phyloP scores from a whole-genome alignment of 805 yeast species.

The Isabelozyma heimii region DNA sequence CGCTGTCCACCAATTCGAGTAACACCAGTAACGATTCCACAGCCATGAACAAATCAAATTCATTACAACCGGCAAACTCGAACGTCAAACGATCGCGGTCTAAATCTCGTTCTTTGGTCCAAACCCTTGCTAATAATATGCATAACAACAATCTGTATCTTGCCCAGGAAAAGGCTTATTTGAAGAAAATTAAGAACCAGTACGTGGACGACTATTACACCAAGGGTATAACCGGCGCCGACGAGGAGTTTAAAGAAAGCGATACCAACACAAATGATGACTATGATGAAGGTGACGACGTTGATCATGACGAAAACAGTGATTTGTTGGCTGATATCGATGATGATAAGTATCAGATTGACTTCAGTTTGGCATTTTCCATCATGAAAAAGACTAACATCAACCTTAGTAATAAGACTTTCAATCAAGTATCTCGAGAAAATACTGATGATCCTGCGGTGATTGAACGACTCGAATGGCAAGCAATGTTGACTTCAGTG shows the following conservation, averaged over 20 bases:
- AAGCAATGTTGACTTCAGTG: constrained; percentile 84
- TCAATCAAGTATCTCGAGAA: constrained; percentile 36
- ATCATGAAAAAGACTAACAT: constrained; percentile 29
- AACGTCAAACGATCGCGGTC: constrained; percentile 2
- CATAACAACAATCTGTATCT: constrained; percentile 30
- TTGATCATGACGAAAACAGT: constrained; percentile 14
- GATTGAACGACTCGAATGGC: constrained; percentile 90
- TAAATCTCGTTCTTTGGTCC: constrained; percentile 16
- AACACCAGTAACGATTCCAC: not conserved
- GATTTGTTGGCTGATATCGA: constrained; percentile 39
- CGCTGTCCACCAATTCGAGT: not conserved
- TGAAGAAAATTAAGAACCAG: constrained; percentile 60
- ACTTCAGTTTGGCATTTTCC: constrained; percentile 38
- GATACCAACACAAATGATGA: constrained; percentile 22
- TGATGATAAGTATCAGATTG: constrained; percentile 47
- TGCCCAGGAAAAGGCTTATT: constrained; percentile 66
- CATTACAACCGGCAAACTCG: not conserved
- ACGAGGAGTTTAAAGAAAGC: constrained; percentile 16
- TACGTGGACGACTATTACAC: constrained; percentile 70
- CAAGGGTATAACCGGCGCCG: constrained; percentile 53
- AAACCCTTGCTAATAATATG: constrained; percentile 13
- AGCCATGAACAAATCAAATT: not conserved
- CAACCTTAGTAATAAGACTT: constrained; percentile 29
- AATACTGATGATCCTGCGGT: constrained; percentile 46
- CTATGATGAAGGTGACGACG: constrained; percentile 20